Evolutionary conservation across 139 green algal species (phyloP), one percentile per base, ranked within the genome.

Genomic region (Chlamydomonas incerta): DNA sequence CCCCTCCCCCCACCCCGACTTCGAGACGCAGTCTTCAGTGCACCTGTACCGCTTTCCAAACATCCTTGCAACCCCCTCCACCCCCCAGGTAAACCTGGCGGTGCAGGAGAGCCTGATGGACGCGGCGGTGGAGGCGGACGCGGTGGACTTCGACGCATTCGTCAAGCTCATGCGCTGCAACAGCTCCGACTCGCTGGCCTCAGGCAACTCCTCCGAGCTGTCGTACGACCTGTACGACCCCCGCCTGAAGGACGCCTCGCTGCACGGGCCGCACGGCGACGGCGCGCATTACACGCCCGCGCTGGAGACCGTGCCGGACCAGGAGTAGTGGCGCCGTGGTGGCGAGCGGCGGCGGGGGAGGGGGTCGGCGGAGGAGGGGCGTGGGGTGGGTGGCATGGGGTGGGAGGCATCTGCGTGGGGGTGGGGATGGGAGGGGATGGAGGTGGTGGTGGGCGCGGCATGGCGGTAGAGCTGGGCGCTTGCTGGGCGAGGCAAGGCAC

Each of bases 141-240:
- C 93, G 21, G 72, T 98, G 17, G 94, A 97, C 90, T 97, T 97
- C 88, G 93, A 95, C 21, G 92, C 91, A 26, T 98, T 98, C 73
- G 85, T 92, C 55, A 74, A 84, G 33, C 83, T 97, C 76, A 81
- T 96, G 71, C 69, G 73, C 1, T 87, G 89, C 17, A 89, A 88
- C 80, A 87, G 82, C 72, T 60, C 70, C 13, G 92, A 95, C 77
- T 89, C 47, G 14, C 57, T 92, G n/a, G 75, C 52, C 37, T 50
- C 72, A 35, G 60, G 28, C 73, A 29, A 46, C 60, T 58, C 58
- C 55, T 37, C 72, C 34, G 87, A 81, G 81, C 37, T 88, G 72
- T 62, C 46, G 31, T 75, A 85, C 52, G 87, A 90, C 50, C 62
- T 90, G 74, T 90, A 86, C 82, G 87, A 88, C 34, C 60, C 87